These are phyloP conservation scores for Diaporthe sp. DNA, from an alignment of 2,329 filamentous ascomycete genomes.

Conservation along the genomic window DNA sequence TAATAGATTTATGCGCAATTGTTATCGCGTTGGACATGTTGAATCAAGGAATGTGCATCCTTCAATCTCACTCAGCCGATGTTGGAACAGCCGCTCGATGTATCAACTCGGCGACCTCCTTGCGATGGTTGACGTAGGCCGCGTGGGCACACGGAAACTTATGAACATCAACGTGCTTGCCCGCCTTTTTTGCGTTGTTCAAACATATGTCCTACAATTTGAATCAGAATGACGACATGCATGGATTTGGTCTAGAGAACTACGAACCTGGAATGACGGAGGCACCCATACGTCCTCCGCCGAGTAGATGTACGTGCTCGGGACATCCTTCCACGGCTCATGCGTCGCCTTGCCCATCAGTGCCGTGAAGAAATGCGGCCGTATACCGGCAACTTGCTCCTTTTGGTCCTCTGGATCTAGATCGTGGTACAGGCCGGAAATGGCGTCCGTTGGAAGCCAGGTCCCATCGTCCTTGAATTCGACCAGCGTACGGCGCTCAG, in stretches of 20 bases:
- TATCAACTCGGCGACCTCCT: background rate
- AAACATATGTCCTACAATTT: background rate
- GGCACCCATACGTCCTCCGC: background rate
- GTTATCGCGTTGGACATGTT: no score
- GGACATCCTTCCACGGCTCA: constrained; percentile 13
- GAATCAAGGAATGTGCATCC: no score
- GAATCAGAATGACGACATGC: background rate
- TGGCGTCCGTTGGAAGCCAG: constrained; percentile 3
- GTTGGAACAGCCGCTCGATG: background rate
- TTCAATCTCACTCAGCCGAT: background rate
- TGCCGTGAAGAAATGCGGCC: background rate
- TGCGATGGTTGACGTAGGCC: background rate
- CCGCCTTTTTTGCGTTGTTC: background rate
- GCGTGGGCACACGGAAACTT: background rate
- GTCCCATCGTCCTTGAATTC: constrained; percentile 11
- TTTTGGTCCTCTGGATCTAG: constrained; percentile 15
- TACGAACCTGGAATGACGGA: background rate
- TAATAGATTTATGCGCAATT: no score
- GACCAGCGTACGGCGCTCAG: constrained; percentile 12
- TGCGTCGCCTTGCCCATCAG: constrained; percentile 13
- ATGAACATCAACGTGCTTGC: background rate
- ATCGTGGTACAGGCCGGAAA: constrained; percentile 13
- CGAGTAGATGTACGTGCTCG: constrained; percentile 15
- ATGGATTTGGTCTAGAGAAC: background rate
- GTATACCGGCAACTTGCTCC: background rate